Conservation (phyloP, 1,284 basidiomycete genomes). For the Bjerkandera adusta region DNA sequence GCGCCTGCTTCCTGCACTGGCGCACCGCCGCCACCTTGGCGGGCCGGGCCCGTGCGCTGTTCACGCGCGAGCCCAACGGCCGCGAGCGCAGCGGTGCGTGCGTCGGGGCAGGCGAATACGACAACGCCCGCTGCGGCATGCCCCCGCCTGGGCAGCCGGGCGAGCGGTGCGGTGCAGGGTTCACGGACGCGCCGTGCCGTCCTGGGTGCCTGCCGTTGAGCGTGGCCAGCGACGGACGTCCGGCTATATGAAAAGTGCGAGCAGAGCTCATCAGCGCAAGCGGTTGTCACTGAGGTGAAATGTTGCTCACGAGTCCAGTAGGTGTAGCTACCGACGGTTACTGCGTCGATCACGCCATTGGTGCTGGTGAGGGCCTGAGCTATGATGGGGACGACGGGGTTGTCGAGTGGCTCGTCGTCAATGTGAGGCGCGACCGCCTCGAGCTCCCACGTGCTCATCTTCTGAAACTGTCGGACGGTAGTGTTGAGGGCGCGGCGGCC, state of each 20-base stretch:
- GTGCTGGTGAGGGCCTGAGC: conserved; percentile 61
- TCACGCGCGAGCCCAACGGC: conserved; percentile 12
- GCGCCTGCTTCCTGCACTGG: conserved; percentile 25
- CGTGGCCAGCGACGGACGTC: conserved; percentile 9
- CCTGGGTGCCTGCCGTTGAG: background rate
- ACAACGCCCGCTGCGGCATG: background rate
- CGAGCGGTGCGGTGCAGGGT: conserved; percentile 3
- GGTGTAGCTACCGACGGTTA: conserved; percentile 71
- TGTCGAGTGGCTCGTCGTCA: conserved; percentile 29
- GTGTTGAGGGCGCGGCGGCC: conserved; percentile 60
- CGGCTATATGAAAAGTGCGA: background rate
- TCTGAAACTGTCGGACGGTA: conserved; percentile 47
- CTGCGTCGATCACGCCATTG: conserved; percentile 54
- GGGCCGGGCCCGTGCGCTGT: conserved; percentile 16
- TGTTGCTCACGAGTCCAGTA: conserved; percentile 50
- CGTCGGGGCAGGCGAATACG: conserved; percentile 1
- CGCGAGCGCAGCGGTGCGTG: conserved; percentile 5
- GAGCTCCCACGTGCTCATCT: conserved; percentile 57
- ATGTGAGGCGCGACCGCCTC: conserved; percentile 52
- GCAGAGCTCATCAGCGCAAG: background rate
- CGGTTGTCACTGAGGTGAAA: background rate
- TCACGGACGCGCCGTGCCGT: conserved; percentile 1
- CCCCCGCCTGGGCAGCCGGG: conserved; percentile 4
- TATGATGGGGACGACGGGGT: conserved; percentile 46
- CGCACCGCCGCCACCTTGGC: conserved; percentile 12